These are phyloP conservation scores for Elsinoe australis DNA, from an alignment of 2,329 filamentous ascomycete species.

Conservation along the genomic window DNA sequence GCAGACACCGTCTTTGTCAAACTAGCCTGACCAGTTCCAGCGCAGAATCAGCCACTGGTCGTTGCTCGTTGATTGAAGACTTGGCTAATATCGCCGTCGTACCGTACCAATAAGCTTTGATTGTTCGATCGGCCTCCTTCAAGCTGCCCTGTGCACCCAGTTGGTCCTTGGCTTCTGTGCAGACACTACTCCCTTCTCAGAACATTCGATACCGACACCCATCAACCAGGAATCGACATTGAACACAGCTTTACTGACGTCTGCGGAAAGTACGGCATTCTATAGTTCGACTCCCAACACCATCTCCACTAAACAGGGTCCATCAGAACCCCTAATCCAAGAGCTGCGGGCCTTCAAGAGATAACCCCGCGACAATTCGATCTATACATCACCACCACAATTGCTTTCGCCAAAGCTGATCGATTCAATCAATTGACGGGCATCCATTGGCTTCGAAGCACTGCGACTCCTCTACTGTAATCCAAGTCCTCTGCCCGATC, in stretches of 20 bases:
- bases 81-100: conserved; percentile 14
- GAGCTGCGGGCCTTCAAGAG: conserved; percentile 10
- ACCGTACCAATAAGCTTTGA: conserved; percentile 16
- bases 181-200: conserved; percentile 6
- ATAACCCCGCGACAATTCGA: conserved; percentile 13
- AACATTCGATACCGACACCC: background rate
- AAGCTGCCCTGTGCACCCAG: conserved; percentile 8
- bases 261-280: no score
- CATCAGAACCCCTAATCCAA: background rate
- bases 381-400: background rate
- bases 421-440: no score
- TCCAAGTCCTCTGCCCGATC: background rate
- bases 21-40: background rate
- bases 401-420: no score
- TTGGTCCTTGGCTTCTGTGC: conserved; percentile 7
- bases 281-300: no score
- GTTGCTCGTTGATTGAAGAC: conserved; percentile 10
- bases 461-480: background rate
- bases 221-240: background rate
- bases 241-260: background rate
- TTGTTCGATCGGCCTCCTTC: conserved; percentile 10
- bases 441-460: background rate
- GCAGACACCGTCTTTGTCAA: no score
- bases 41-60: background rate
- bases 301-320: conserved; percentile 3